These are phyloP conservation scores for Cryptococcus sp. DNA, from an alignment of 1,284 basidiomycete genomes.

Conservation along the genomic window DNA sequence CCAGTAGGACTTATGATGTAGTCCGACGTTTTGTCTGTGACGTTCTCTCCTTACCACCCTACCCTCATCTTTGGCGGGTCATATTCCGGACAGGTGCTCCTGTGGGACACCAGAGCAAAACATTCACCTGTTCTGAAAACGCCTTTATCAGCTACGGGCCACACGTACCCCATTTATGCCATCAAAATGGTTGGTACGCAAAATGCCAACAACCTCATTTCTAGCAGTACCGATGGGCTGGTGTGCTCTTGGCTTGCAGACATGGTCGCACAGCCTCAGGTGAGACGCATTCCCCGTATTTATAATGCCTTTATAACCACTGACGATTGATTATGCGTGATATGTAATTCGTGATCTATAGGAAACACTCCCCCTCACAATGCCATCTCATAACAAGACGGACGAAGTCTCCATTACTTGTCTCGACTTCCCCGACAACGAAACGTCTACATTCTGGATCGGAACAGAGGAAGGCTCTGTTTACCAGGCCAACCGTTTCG, in stretches of 20 bases:
- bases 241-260: conserved; percentile 98
- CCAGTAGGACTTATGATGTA: conserved; percentile 38
- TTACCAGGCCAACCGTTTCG: conserved; percentile 92
- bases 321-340: neutral
- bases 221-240: conserved; percentile 90
- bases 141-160: conserved; percentile 87
- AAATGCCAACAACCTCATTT: conserved; percentile 95
- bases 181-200: conserved; percentile 97
- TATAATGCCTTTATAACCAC: too few relatives aligned
- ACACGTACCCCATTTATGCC: conserved; percentile 96
- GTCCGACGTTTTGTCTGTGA: conserved; percentile 95
- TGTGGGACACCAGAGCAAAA: conserved; percentile 98
- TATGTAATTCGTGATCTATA: conserved; percentile 41
- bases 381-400: conserved; percentile 84
- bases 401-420: conserved; percentile 92
- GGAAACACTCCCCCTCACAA: conserved; percentile 85
- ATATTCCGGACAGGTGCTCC: conserved; percentile 93
- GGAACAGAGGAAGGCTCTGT: conserved; percentile 97
- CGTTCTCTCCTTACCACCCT: conserved; percentile 96
- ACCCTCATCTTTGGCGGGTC: conserved; percentile 96
- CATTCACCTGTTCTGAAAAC: conserved; percentile 95
- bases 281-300: conserved; percentile 46
- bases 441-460: conserved; percentile 92
- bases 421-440: conserved; percentile 88
- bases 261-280: conserved; percentile 96